Evolutionary conservation across 805 yeast species (phyloP), one percentile per base, ranked within the genome.

Genomic region (Candida endomychidarum): DNA sequence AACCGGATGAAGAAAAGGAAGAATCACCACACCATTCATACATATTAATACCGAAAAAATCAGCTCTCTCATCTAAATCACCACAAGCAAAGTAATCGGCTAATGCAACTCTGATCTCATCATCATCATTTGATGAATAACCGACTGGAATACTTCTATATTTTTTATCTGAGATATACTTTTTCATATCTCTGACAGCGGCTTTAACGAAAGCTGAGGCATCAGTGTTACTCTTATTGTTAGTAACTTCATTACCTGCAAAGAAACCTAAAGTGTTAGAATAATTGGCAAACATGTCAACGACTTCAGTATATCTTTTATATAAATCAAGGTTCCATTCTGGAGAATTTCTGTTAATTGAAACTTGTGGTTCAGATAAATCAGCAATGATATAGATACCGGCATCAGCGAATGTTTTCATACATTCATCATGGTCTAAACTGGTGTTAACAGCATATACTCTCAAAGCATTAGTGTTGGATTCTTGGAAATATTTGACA

Each of bases 201-300:
- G 98, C 96, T 74, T 91, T 93, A 42, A 93, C 96, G 63, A 81
- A 91, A 1, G 97, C 88, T 20, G 97, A 89, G 22, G 97, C 86
- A 51, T 80, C 83, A 10, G 97, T 86, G 64, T 87, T 90, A 35
- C 88, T 68, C 31, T 65, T 67, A 57, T 86, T 88, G 64, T 90
- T 91, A 45, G 91, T 80, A 39, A 93, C 98, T 74, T 91, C 99
- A 65, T 93, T 93, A 46, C 98, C 99, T 20, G 98, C 98, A 65
- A 91, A 90, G 75, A 87, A 90, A 2, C 98, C 99, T 48, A 91
- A 72, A 14, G 87, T 77, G 65, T 91, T 91, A 34, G 82, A 65
- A 67, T 90, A 91, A 52, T 76, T 71, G 43, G 80, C 78, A 70
- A 93, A 78, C 51, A 75, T 67, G 63, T 93, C 97, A 42, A 93